These are phyloP conservation scores for Senna tora DNA, from an alignment of 306 rosid genomes.

Conservation along the genomic window DNA sequence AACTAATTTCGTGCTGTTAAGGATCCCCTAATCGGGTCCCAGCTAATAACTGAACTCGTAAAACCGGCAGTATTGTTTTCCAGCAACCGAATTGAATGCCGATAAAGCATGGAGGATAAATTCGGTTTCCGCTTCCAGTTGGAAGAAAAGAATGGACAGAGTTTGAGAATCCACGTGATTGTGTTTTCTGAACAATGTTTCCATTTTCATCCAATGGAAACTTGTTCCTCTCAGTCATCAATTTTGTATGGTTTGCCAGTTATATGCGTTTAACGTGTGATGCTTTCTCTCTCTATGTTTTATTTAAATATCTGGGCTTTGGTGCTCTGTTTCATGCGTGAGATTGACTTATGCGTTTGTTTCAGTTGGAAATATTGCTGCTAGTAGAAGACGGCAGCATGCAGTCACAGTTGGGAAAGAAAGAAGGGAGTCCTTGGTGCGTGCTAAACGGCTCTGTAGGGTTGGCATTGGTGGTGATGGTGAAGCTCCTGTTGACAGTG, in stretches of 20 bases:
- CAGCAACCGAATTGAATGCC: not conserved
- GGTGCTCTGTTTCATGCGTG: not conserved
- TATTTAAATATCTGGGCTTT: not conserved
- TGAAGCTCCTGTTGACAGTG: constrained; percentile 48
- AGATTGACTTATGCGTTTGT: constrained; percentile 32
- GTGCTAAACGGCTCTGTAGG: constrained; percentile 86
- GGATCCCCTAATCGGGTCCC: not conserved
- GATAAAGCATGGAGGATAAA: not conserved
- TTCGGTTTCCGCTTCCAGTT: not conserved
- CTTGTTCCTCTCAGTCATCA: not conserved
- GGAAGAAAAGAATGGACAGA: not conserved
- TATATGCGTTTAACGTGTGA: not conserved
- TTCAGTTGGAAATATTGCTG: constrained; percentile 82
- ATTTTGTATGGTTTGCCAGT: not conserved
- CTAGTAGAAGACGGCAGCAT: constrained; percentile 65
- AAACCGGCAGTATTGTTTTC: not conserved
- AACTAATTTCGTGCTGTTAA: not conserved
- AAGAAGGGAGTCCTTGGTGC: constrained; percentile 78
- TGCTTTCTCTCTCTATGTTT: not conserved
- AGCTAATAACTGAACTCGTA: not conserved
- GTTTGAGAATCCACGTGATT: not conserved
- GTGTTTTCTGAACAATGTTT: not conserved
- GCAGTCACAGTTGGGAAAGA: constrained; percentile 81
- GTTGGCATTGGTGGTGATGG: constrained; percentile 52
- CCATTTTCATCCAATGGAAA: not conserved